Base-by-base conservation (phyloP, 768 basidiomycete species). In the Ephemerocybe angulata region DNA sequence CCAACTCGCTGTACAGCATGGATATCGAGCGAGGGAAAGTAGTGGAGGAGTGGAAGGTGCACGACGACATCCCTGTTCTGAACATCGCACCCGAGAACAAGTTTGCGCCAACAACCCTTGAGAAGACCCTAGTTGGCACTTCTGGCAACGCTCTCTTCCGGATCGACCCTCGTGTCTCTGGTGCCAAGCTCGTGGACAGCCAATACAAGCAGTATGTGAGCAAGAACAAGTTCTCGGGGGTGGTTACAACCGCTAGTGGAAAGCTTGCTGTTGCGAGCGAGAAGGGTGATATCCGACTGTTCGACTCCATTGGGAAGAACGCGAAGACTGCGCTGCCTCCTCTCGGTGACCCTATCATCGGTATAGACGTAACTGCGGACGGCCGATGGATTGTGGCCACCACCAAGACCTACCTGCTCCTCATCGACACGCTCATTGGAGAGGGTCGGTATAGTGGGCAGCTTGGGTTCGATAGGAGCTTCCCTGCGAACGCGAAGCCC, bases 31-130 rank as follows among this genome's bases (percentile, higher is more conserved):
- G 86, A 24, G 97, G 93, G 40, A 96, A 97, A 71, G 86, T 99
- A 27, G 93, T 98, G 21, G 97, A 99, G 67, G 97, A 99, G 68
- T 98, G 93, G 94, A 96, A 93, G 67, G 86, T 99, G n/a, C 87
- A 94, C 66, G 93, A 98, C 31, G 78, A 88, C 64, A 77, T 98
- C 59, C 76, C 79, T 15, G 90, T 99, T 59, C 81, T 88, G 68
- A 87, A 96, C 65, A 90, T 98, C 67, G 84, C 95, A 1, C 95
- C 97, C 4, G 86, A 93, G 62, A 86, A 81, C 73, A 99, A 99
- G 71, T 98, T 93, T 63, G 95, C 97, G 5, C 94, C 89, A 60
- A 97, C 87, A 61, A 94, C 94, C 37, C 81, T 79, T 46, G 88
- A 96, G 67, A 91, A 97, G 68, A 99, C 97, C 2, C 78, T 99